Conservation (phyloP, 257 asterid species). For the Ajuga chamaepitys region DNA sequence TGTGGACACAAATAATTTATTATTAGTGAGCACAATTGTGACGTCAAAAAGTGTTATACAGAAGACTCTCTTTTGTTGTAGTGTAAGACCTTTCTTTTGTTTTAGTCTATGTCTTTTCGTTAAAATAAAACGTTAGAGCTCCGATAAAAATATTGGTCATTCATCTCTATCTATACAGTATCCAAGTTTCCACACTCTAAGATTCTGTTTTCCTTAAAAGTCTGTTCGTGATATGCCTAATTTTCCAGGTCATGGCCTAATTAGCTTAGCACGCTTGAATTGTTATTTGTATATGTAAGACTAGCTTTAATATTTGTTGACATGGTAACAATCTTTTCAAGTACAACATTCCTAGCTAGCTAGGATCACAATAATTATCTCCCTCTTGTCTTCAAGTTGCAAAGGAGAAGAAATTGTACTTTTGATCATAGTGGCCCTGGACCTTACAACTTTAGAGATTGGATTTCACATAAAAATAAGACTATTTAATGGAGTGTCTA, state of each 20-base stretch:
- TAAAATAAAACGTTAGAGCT: not conserved
- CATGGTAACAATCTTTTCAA: conserved; percentile 18
- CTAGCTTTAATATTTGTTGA: conserved; percentile 4
- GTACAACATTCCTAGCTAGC: conserved; percentile 27
- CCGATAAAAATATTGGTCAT: not conserved
- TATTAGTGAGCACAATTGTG: no score
- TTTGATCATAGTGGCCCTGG: conserved; percentile 26
- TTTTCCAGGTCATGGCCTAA: conserved; percentile 13
- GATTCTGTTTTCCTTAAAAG: not conserved
- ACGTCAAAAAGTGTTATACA: no score
- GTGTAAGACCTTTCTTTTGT: no score
- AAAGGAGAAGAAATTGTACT: conserved; percentile 9
- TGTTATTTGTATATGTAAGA: conserved; percentile 11
- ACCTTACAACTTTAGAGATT: conserved; percentile 12
- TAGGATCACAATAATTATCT: conserved; percentile 14
- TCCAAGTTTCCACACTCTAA: conserved; percentile 11
- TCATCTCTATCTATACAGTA: not conserved
- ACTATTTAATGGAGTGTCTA: no score
- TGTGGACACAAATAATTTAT: no score
- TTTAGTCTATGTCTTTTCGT: no score
- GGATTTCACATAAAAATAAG: no score
- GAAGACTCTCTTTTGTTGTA: no score
- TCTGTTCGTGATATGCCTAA: not conserved
- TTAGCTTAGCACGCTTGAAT: conserved; percentile 23
- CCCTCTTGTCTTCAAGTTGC: conserved; percentile 1